Conservation (phyloP, 768 basidiomycete genomes). For the Paxillus involutus region DNA sequence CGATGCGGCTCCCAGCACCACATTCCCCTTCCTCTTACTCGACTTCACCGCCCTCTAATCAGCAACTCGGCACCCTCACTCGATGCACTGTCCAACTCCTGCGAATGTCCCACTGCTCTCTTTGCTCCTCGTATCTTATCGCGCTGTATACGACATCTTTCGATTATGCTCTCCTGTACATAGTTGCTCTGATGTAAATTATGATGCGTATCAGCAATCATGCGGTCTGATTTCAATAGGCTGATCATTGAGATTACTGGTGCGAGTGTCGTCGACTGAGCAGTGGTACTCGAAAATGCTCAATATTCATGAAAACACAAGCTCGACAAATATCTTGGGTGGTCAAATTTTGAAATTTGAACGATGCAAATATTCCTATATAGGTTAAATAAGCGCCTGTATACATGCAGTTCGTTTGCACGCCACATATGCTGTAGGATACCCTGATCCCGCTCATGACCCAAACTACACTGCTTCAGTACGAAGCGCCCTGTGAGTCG, state of each 20-base stretch:
- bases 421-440: slow-evolving; percentile 23
- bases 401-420: neutral
- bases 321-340: too few species aligned
- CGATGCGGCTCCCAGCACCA: slow-evolving; percentile 21
- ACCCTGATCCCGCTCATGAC: slow-evolving; percentile 44
- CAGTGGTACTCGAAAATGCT: too few species aligned
- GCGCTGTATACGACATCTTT: slow-evolving; percentile 22
- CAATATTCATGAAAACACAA: too few species aligned
- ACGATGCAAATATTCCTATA: too few species aligned
- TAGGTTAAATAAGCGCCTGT: too few species aligned
- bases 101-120: slow-evolving; percentile 17
- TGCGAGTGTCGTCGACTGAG: neutral
- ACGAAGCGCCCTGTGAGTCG: slow-evolving; percentile 81
- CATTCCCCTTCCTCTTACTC: slow-evolving; percentile 4
- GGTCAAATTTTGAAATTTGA: too few species aligned
- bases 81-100: slow-evolving; percentile 19
- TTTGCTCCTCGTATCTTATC: slow-evolving; percentile 14
- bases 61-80: slow-evolving; percentile 18
- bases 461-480: slow-evolving; percentile 72
- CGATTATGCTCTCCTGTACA: slow-evolving; percentile 28
- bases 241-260: neutral
- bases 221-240: slow-evolving; percentile 1
- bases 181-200: slow-evolving; percentile 31
- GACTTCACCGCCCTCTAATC: slow-evolving; percentile 15
- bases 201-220: slow-evolving; percentile 7